phyloP scores from a whole-genome alignment of 352 stramenopile species.

The Pythium coloratum region DNA sequence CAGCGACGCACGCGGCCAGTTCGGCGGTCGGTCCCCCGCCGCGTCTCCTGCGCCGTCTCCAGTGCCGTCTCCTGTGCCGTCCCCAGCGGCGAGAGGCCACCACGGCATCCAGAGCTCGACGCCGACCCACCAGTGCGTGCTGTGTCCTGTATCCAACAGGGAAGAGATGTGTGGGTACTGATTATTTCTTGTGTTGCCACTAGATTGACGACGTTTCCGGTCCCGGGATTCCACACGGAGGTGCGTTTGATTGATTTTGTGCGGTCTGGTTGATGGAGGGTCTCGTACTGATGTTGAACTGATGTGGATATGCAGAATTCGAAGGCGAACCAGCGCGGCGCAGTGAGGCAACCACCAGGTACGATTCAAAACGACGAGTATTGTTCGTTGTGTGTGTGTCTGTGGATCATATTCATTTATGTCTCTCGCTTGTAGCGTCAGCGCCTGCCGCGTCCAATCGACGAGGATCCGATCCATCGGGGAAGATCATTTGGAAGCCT shows the following conservation, averaged over 20 bases:
- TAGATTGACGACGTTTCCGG: conserved; percentile 70
- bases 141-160: too few species aligned
- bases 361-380: too few species aligned
- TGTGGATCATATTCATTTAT: too few species aligned
- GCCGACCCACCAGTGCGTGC: background rate
- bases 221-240: conserved; percentile 58
- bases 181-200: too few species aligned
- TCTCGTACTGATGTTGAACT: background rate
- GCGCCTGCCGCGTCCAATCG: background rate
- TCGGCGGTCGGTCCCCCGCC: background rate
- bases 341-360: background rate
- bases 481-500: conserved; percentile 1
- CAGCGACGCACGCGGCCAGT: background rate
- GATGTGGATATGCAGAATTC: background rate
- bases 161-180: too few species aligned
- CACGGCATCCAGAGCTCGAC: conserved; percentile 4
- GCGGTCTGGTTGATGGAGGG: background rate
- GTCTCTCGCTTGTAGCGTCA: background rate
- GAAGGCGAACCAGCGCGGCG: background rate
- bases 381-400: too few species aligned
- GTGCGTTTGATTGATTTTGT: conserved; percentile 17
- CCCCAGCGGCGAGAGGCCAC: background rate
- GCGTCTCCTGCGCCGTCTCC: background rate
- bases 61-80: background rate
- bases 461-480: background rate